A percentile compares a stretch with the other conserved stretches of the same genome.
phyloP scores from a whole-genome alignment of 1,139 yeast genomes.

The Yamadazyma sp. region DNA sequence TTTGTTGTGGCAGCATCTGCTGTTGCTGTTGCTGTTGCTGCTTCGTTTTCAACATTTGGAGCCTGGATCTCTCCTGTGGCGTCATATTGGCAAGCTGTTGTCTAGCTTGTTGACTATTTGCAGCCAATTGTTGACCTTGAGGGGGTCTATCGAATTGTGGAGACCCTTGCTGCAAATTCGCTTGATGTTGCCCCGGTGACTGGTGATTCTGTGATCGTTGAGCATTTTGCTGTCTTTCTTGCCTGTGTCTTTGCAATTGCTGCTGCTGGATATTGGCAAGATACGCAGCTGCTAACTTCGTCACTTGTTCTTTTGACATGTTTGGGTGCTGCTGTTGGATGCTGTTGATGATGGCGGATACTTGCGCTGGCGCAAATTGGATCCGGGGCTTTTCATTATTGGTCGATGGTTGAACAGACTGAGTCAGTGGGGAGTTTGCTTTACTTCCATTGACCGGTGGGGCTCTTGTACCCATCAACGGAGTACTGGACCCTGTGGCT shows the following conservation, averaged over 20 bases:
- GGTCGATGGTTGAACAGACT: constrained; percentile 17
- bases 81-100: constrained; percentile 32
- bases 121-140: constrained; percentile 22
- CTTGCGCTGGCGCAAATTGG: constrained; percentile 61
- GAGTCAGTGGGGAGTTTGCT: constrained; percentile 5
- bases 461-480: constrained; percentile 18
- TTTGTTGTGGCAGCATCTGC: constrained; percentile 26
- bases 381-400: constrained; percentile 33
- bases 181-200: constrained; percentile 22
- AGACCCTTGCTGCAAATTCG: constrained; percentile 43
- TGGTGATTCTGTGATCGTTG: constrained; percentile 11
- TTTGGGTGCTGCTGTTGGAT: constrained; percentile 71
- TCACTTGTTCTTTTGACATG: constrained; percentile 68
- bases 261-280: constrained; percentile 60
- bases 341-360: constrained; percentile 66
- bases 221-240: constrained; percentile 26
- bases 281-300: constrained; percentile 70
- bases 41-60: constrained; percentile 38
- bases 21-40: constrained; percentile 36
- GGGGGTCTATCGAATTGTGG: constrained; percentile 38
- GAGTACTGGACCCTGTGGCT: constrained; percentile 2
- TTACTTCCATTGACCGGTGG: constrained; percentile 12
- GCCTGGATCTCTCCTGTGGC: constrained; percentile 38
- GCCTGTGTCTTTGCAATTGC: constrained; percentile 38
- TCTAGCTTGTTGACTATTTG: constrained; percentile 14